A percentile compares a stretch with the other conserved stretches of the same genome.
These are phyloP conservation scores for Trifolium dubium DNA, from an alignment of 306 rosid genomes.

Conservation along the genomic window DNA sequence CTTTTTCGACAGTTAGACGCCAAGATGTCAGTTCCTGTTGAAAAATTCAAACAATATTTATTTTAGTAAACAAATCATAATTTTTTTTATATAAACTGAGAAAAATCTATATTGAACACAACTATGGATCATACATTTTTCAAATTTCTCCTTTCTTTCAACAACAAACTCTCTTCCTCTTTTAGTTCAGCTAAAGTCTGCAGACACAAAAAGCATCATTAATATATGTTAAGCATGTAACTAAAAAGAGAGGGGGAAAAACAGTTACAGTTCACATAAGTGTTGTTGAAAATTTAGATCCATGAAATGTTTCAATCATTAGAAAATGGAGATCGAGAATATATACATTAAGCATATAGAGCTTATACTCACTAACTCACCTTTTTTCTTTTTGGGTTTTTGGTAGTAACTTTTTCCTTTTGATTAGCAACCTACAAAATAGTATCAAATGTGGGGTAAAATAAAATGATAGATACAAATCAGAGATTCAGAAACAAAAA, in stretches of 20 bases:
- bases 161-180: constrained; percentile 76
- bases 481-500: background rate
- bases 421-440: constrained; percentile 54
- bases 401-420: constrained; percentile 52
- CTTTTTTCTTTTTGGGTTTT: constrained; percentile 76
- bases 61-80: constrained; percentile 19
- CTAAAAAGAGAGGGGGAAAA: background rate
- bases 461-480: too few relatives aligned
- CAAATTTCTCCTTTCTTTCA: constrained; percentile 72
- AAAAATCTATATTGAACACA: too few relatives aligned
- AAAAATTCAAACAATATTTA: constrained; percentile 33
- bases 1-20: constrained; percentile 62
- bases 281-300: background rate
- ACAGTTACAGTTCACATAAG: background rate
- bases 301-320: background rate
- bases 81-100: too few relatives aligned
- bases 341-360: background rate
- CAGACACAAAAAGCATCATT: constrained; percentile 24
- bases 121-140: constrained; percentile 58
- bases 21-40: constrained; percentile 69
- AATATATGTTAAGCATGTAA: constrained; percentile 31
- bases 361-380: constrained; percentile 43
- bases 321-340: too few relatives aligned
- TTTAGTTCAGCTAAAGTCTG: constrained; percentile 84
- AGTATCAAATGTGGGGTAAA: constrained; percentile 2